phyloP scores from a whole-genome alignment of 805 yeast species.

The Candida parachauliodes region DNA sequence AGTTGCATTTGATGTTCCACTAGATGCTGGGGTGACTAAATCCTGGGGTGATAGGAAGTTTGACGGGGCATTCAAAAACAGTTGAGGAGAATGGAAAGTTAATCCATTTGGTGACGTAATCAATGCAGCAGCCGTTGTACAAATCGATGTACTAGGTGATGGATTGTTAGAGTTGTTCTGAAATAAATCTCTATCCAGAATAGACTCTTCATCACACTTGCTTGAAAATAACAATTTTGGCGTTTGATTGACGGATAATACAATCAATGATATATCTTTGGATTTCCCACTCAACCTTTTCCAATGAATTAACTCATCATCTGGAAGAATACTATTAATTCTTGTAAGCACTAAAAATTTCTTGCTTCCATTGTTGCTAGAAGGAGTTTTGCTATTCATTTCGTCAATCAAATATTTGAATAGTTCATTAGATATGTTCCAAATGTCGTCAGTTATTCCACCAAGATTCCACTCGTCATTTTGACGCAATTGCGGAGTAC shows the following conservation, averaged over 20 bases:
- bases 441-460: slow-evolving; percentile 60
- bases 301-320: slow-evolving; percentile 80
- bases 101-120: slow-evolving; percentile 31
- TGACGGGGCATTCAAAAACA: slow-evolving; percentile 29
- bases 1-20: background rate
- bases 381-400: slow-evolving; percentile 25
- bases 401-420: slow-evolving; percentile 35
- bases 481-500: background rate
- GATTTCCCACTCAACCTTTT: slow-evolving; percentile 62
- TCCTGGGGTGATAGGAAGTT: slow-evolving; percentile 30
- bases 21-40: slow-evolving; percentile 5
- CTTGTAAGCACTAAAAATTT: slow-evolving; percentile 66
- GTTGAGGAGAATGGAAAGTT: slow-evolving; percentile 35
- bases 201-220: slow-evolving; percentile 4
- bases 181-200: slow-evolving; percentile 6
- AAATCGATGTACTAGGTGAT: slow-evolving; percentile 18
- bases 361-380: slow-evolving; percentile 41
- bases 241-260: slow-evolving; percentile 61
- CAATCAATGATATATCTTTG: slow-evolving; percentile 57
- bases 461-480: slow-evolving; percentile 18
- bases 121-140: slow-evolving; percentile 13
- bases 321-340: slow-evolving; percentile 70
- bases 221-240: slow-evolving; percentile 43
- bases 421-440: slow-evolving; percentile 53
- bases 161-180: slow-evolving; percentile 16